Percentiles rank a stretch among this genome's conserved stretches.
phyloP scores from a whole-genome alignment of 768 basidiomycete genomes.

The Leucocoprinus sp. region DNA sequence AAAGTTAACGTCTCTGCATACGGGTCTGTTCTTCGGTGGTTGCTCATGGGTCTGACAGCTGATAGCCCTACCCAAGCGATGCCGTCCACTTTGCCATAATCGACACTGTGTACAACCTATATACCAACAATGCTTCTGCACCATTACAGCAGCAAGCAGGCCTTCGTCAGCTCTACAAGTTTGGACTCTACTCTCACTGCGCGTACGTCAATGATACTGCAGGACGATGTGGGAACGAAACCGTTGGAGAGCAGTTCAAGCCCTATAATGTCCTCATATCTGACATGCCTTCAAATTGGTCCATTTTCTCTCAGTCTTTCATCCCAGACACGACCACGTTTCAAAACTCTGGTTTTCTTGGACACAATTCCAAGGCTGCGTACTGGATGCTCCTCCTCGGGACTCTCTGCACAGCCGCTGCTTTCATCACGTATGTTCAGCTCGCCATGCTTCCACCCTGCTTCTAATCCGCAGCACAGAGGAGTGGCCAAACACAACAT shows the following conservation, averaged over 20 bases:
- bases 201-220: constrained; percentile 53
- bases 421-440: constrained; percentile 54
- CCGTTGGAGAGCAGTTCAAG: constrained; percentile 48
- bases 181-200: constrained; percentile 78
- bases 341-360: constrained; percentile 52
- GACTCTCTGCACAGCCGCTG: constrained; percentile 55
- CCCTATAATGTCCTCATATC: constrained; percentile 58
- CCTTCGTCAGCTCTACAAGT: constrained; percentile 63
- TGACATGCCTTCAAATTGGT: constrained; percentile 64
- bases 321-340: constrained; percentile 44
- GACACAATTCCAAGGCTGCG: constrained; percentile 55
- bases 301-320: constrained; percentile 43
- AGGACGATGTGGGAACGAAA: constrained; percentile 59
- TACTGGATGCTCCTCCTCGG: constrained; percentile 73
- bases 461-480: constrained; percentile 28
- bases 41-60: constrained; percentile 2
- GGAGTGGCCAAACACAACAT: constrained; percentile 58
- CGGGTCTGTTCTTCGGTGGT: constrained; percentile 37
- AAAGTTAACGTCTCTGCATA: constrained; percentile 64
- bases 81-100: constrained; percentile 40
- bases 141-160: constrained; percentile 51
- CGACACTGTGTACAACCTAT: constrained; percentile 56
- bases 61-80: constrained; percentile 28
- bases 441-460: constrained; percentile 3
- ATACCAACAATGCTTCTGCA: constrained; percentile 55